Evolutionary conservation across 768 basidiomycete species (phyloP).

Genomic region (Mycena sanguinolenta): DNA sequence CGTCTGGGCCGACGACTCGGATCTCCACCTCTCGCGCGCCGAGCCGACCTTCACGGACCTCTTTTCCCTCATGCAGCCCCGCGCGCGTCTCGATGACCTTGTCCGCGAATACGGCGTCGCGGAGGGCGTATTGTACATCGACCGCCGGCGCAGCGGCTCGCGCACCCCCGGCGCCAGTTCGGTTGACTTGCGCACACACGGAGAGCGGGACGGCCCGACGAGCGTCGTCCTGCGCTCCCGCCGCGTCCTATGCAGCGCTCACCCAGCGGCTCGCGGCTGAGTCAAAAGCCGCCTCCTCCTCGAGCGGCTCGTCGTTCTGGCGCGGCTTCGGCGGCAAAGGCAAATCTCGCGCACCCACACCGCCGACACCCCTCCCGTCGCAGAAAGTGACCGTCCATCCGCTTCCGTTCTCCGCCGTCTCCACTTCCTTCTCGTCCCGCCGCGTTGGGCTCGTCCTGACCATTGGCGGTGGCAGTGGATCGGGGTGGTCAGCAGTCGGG

Average conservation of each 20-base stretch:
- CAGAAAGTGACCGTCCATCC: conserved; percentile 42
- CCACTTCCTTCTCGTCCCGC: conserved; percentile 59
- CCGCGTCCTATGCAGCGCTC: conserved; percentile 31
- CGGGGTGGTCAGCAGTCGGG: not conserved
- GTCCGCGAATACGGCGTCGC: conserved; percentile 58
- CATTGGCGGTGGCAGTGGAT: conserved; percentile 34
- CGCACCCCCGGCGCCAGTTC: conserved; percentile 27
- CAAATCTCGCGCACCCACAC: not conserved
- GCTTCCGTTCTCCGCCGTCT: conserved; percentile 54
- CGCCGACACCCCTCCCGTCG: conserved; percentile 15
- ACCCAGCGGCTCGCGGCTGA: conserved; percentile 27
- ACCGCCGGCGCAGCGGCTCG: conserved; percentile 17
- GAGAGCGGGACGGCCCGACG: conserved; percentile 13
- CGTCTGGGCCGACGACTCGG: conserved; percentile 78
- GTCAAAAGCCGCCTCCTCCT: conserved; percentile 1
- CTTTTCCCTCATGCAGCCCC: conserved; percentile 83
- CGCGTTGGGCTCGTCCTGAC: conserved; percentile 55
- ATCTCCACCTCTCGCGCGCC: conserved; percentile 79
- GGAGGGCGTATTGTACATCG: conserved; percentile 55
- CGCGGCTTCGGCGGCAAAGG: conserved; percentile 24
- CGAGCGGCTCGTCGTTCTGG: conserved; percentile 32
- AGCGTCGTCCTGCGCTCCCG: conserved; percentile 34
- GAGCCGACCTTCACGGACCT: conserved; percentile 80
- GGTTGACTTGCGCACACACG: conserved; percentile 7
- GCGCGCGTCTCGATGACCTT: conserved; percentile 81